A percentile compares a stretch with the other conserved stretches of the same genome.
These are phyloP conservation scores for Ogataea ramenticola DNA, from an alignment of 805 yeast species.

Conservation along the genomic window DNA sequence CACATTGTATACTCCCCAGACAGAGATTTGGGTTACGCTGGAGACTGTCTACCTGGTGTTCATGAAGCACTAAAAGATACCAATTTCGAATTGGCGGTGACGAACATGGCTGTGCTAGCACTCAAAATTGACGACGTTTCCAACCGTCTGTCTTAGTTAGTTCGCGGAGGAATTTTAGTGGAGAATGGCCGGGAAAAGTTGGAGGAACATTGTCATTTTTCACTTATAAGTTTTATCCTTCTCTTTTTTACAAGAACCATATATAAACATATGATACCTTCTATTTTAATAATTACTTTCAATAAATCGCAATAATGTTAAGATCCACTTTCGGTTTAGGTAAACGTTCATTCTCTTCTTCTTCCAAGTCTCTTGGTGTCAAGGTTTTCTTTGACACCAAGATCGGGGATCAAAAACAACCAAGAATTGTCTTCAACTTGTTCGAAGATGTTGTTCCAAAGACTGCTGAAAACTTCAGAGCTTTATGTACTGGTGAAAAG, in stretches of 20 bases:
- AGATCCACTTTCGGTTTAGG: conserved; percentile 16
- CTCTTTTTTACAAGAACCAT: too few species aligned
- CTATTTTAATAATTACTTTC: too few species aligned
- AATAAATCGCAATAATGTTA: not conserved
- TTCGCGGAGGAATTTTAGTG: too few species aligned
- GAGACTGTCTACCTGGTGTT: conserved; percentile 53
- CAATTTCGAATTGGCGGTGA: conserved; percentile 36
- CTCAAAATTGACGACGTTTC: conserved; percentile 22
- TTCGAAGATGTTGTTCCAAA: conserved; percentile 90
- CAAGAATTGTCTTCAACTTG: conserved; percentile 71
- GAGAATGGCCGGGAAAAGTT: too few species aligned
- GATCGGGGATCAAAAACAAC: conserved; percentile 43
- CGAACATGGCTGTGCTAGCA: conserved; percentile 39
- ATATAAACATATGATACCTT: too few species aligned
- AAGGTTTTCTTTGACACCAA: conserved; percentile 54
- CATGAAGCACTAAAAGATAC: conserved; percentile 43
- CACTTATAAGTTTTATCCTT: too few species aligned
- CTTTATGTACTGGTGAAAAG: conserved; percentile 81
- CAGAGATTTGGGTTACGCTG: conserved; percentile 40
- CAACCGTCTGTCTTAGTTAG: too few species aligned
- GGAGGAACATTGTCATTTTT: not conserved
- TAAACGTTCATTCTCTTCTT: conserved; percentile 44
- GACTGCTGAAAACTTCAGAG: conserved; percentile 95
- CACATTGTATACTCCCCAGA: conserved; percentile 61
- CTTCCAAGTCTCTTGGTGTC: conserved; percentile 38